Evolutionary conservation across 2,329 filamentous ascomycete genomes (phyloP).

Genomic region (Ophioceras dolichostomum): DNA sequence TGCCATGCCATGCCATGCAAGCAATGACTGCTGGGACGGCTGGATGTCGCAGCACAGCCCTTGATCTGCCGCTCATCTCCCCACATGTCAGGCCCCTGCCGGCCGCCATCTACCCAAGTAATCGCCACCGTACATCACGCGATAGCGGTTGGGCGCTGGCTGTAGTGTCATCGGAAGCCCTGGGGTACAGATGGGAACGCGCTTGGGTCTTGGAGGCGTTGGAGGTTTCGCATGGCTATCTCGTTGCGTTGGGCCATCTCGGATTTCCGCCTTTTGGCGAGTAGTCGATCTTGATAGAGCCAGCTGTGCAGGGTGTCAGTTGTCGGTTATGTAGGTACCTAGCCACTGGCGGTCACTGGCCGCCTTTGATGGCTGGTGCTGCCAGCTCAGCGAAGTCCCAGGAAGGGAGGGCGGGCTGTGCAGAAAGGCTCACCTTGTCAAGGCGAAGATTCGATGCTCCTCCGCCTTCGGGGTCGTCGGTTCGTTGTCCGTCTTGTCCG

Average conservation of each 20-base stretch:
- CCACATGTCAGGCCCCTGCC: too few relatives aligned
- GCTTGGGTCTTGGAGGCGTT: conserved; percentile 64
- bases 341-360: neutral
- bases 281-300: too few relatives aligned
- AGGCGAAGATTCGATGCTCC: conserved; percentile 67
- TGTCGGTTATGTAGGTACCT: neutral
- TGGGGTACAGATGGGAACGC: conserved; percentile 81
- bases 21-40: too few relatives aligned
- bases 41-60: too few relatives aligned
- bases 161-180: conserved; percentile 32
- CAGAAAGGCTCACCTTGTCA: conserved; percentile 57
- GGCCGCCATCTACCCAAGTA: too few relatives aligned
- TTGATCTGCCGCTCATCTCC: too few relatives aligned
- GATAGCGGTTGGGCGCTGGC: neutral
- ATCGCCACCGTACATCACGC: too few relatives aligned
- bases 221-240: conserved; percentile 66
- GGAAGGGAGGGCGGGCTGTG: conserved; percentile 7
- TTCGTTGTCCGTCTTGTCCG: conserved; percentile 14
- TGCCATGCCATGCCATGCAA: too few relatives aligned
- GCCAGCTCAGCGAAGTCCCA: neutral
- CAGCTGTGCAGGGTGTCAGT: too few relatives aligned
- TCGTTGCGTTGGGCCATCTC: too few relatives aligned
- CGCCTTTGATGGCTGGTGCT: neutral
- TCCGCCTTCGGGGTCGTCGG: conserved; percentile 37
- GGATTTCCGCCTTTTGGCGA: too few relatives aligned